These are phyloP conservation scores for Euphorbia schlechtendalii DNA, from an alignment of 441 rosid species.

Conservation along the genomic window DNA sequence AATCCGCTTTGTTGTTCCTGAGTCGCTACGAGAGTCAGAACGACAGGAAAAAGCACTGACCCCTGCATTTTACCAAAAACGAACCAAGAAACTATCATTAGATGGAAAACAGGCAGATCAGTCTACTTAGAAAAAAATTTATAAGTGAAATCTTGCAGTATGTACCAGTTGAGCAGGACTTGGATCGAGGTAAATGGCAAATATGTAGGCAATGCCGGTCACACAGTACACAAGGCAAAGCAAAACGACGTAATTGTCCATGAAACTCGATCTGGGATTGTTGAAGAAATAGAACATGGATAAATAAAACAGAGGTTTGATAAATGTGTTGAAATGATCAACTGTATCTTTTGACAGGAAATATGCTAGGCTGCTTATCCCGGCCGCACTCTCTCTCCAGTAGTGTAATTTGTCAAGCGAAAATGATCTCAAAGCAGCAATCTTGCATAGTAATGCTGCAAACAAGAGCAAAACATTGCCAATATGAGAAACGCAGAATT, in stretches of 20 bases:
- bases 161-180: slow-evolving; percentile 88
- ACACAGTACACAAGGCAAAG: slow-evolving; percentile 88
- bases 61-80: slow-evolving; percentile 38
- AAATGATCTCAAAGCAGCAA: slow-evolving; percentile 82
- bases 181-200: slow-evolving; percentile 73
- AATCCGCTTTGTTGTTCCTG: slow-evolving; percentile 30
- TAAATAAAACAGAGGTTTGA: slow-evolving; percentile 87
- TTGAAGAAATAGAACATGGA: slow-evolving; percentile 94
- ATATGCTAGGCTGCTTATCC: slow-evolving; percentile 88
- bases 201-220: slow-evolving; percentile 78
- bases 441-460: slow-evolving; percentile 89
- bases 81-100: slow-evolving; percentile 4
- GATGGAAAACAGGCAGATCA: background rate
- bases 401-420: slow-evolving; percentile 78
- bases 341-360: slow-evolving; percentile 83
- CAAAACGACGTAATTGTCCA: slow-evolving; percentile 68
- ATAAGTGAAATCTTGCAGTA: background rate
- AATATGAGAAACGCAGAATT: background rate
- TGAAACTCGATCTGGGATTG: slow-evolving; percentile 72
- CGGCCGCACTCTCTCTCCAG: slow-evolving; percentile 85
- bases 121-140: slow-evolving; percentile 3
- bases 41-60: slow-evolving; percentile 92
- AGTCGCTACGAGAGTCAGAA: slow-evolving; percentile 78
- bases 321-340: slow-evolving; percentile 70
- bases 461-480: slow-evolving; percentile 8